Percentiles rank a stretch among this genome's conserved stretches.
These are phyloP conservation scores for Asterella californica DNA, from an alignment of 225 moss, liverwort and hornwort genomes.

Conservation along the genomic window DNA sequence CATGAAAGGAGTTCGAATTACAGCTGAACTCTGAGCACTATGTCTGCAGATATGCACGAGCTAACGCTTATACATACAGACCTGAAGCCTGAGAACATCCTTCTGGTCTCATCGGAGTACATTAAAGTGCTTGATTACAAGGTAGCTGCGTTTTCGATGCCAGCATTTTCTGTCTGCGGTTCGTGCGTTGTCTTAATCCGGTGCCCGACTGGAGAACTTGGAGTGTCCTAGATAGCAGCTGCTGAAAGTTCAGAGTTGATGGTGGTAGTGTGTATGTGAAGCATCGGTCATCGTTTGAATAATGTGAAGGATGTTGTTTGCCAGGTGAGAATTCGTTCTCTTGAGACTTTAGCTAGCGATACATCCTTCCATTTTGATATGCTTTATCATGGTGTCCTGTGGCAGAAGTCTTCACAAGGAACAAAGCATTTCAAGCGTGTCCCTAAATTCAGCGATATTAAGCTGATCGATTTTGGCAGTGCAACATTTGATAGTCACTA, in stretches of 20 bases:
- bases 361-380: not conserved
- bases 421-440: constrained; percentile 94
- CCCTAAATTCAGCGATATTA: constrained; percentile 84
- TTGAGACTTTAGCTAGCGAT: not conserved
- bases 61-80: constrained; percentile 94
- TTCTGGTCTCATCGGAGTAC: constrained; percentile 87
- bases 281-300: not conserved
- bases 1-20: not conserved
- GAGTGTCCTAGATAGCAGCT: too few relatives aligned
- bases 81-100: constrained; percentile 94
- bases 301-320: not conserved
- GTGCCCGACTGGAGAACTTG: too few relatives aligned
- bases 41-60: constrained; percentile 90
- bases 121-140: constrained; percentile 86
- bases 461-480: constrained; percentile 97
- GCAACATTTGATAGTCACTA: constrained; percentile 95
- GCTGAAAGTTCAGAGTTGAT: too few relatives aligned
- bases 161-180: too few relatives aligned
- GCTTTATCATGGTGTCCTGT: constrained; percentile 22
- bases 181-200: too few relatives aligned
- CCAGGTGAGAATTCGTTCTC: not conserved
- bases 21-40: not conserved
- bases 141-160: constrained; percentile 33
- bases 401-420: constrained; percentile 60
- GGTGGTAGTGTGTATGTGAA: not conserved